phyloP scores from a whole-genome alignment of 495 filamentous ascomycete genomes.

The Neurospora sp. region DNA sequence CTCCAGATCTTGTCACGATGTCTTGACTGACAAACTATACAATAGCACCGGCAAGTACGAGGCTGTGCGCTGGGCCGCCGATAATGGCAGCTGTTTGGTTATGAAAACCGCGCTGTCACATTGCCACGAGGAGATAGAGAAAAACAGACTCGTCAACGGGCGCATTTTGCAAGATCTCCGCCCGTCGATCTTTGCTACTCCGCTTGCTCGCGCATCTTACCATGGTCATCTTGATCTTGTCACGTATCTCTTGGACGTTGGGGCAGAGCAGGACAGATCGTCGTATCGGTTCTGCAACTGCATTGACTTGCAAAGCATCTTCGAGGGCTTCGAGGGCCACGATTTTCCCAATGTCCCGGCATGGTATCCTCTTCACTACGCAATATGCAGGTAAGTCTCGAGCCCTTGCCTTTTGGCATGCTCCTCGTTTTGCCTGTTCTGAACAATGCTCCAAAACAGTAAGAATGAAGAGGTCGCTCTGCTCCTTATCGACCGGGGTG shows the following conservation, averaged over 20 bases:
- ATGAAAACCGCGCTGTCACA: not conserved
- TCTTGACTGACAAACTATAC: not conserved
- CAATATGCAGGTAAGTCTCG: constrained; percentile 1
- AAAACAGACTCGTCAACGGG: not conserved
- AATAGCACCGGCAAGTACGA: not conserved
- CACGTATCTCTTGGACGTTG: constrained; percentile 4
- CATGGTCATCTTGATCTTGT: constrained; percentile 3
- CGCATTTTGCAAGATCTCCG: not conserved
- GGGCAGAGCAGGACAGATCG: not conserved
- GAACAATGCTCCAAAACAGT: not conserved
- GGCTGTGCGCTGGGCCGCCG: constrained; percentile 1
- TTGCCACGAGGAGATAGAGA: not conserved
- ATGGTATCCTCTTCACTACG: constrained; percentile 5
- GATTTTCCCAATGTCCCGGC: not conserved
- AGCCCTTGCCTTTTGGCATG: not conserved
- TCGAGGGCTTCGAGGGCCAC: not conserved
- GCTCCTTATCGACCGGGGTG: constrained; percentile 4
- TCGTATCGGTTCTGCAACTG: constrained; percentile 1
- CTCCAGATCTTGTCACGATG: not conserved
- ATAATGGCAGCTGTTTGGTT: not conserved
- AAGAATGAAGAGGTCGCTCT: not conserved
- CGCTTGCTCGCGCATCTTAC: constrained; percentile 2
- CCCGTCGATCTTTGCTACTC: not conserved
- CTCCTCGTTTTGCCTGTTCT: not conserved
- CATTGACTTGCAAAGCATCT: not conserved